These are phyloP conservation scores for Apiospora pterosperma DNA, from an alignment of 2,329 filamentous ascomycete species.

Conservation along the genomic window DNA sequence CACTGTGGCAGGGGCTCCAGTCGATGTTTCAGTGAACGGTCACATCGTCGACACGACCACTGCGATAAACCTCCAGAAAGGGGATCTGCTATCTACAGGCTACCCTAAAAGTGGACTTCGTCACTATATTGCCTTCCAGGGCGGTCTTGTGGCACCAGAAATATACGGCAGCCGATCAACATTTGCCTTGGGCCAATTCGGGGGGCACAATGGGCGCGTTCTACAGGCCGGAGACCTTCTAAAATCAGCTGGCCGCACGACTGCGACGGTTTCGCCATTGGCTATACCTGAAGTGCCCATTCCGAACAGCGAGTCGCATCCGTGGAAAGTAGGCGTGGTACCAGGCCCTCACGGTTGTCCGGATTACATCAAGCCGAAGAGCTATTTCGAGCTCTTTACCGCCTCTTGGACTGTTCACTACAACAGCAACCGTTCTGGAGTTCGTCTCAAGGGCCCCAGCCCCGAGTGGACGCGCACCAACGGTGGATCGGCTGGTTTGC, in stretches of 20 bases:
- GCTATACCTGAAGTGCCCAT: slow-evolving; percentile 8
- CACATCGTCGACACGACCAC: slow-evolving; percentile 13
- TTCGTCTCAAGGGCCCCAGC: slow-evolving; percentile 34
- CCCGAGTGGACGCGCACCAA: slow-evolving; percentile 34
- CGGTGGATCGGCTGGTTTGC: slow-evolving; percentile 34
- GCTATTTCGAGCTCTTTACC: slow-evolving; percentile 27
- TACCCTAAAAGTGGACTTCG: slow-evolving; percentile 26
- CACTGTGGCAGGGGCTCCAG: slow-evolving; percentile 29
- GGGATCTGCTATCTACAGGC: slow-evolving; percentile 19
- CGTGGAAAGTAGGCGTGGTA: slow-evolving; percentile 30
- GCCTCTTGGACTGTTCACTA: slow-evolving; percentile 35
- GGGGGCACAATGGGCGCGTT: slow-evolving; percentile 30
- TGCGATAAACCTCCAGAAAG: slow-evolving; percentile 15
- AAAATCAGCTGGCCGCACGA: background rate
- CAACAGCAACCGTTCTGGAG: slow-evolving; percentile 37
- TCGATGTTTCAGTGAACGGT: slow-evolving; percentile 22
- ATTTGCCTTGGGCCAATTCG: slow-evolving; percentile 33
- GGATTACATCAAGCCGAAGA: slow-evolving; percentile 32
- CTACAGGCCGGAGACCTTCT: slow-evolving; percentile 28
- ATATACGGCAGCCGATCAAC: slow-evolving; percentile 35
- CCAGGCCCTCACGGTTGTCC: slow-evolving; percentile 36
- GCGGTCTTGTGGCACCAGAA: slow-evolving; percentile 27
- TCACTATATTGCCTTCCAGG: slow-evolving; percentile 28
- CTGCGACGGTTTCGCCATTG: background rate
- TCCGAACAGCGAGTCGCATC: slow-evolving; percentile 13